Evolutionary conservation across 192 early-diverging fungal genomes (phyloP).

Genomic region (Coemansia umbellata): DNA sequence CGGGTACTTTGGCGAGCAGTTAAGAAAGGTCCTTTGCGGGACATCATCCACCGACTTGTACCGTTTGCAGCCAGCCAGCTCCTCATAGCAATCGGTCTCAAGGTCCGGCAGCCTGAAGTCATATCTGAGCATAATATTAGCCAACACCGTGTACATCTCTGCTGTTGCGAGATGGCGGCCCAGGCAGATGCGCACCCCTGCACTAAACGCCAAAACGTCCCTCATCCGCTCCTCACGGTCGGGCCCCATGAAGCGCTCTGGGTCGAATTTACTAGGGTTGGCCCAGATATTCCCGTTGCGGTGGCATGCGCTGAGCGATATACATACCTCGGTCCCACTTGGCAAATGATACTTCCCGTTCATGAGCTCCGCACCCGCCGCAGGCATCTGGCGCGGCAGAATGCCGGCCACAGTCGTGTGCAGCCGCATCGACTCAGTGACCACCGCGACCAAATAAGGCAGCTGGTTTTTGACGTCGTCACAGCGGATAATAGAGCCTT

Average conservation of each 20-base stretch:
- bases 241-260: conserved; percentile 32
- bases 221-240: conserved; percentile 2
- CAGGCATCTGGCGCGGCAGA: conserved; percentile 23
- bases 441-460: conserved; percentile 36
- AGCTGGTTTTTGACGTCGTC: conserved; percentile 12
- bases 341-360: conserved; percentile 21
- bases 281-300: conserved; percentile 13
- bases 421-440: conserved; percentile 45
- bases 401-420: conserved; percentile 19
- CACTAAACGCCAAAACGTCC: conserved; percentile 30
- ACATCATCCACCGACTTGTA: conserved; percentile 6
- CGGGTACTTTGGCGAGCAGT: conserved; percentile 19
- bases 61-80: background rate
- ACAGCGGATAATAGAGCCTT: conserved; percentile 10
- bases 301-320: conserved; percentile 31
- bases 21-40: conserved; percentile 14
- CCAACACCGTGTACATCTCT: conserved; percentile 40
- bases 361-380: conserved; percentile 2
- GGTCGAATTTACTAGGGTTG: conserved; percentile 21
- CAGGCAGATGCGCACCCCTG: conserved; percentile 38
- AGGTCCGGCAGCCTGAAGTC: conserved; percentile 13
- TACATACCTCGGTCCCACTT: conserved; percentile 3
- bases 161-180: conserved; percentile 36
- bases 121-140: conserved; percentile 37
- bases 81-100: background rate